phyloP scores from a whole-genome alignment of 495 filamentous ascomycete genomes.

The Amniculicola lignicola region DNA sequence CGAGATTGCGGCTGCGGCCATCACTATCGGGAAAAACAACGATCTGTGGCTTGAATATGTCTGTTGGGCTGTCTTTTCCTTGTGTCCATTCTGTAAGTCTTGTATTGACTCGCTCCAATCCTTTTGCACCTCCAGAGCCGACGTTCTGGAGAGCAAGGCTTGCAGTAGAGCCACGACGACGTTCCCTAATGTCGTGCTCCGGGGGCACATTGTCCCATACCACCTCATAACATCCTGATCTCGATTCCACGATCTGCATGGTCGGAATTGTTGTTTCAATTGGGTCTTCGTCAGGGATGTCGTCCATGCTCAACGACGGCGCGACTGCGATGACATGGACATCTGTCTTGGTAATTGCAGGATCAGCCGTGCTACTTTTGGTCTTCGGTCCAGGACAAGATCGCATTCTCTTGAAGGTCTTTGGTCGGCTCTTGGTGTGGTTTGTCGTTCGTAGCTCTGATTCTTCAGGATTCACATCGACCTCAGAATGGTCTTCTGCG shows the following conservation, averaged over 20 bases:
- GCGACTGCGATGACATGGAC: constrained; percentile 27
- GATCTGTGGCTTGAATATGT: constrained; percentile 21
- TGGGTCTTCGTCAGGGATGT: constrained; percentile 1
- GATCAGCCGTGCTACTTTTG: constrained; percentile 21
- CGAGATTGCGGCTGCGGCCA: neutral
- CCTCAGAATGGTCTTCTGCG: neutral
- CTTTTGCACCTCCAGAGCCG: neutral
- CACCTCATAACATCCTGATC: constrained; percentile 20
- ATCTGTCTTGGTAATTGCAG: constrained; percentile 22
- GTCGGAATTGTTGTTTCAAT: constrained; percentile 17
- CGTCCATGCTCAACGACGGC: constrained; percentile 9
- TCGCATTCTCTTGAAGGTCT: neutral
- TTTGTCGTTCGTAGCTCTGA: too few species aligned
- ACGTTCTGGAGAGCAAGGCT: constrained; percentile 12
- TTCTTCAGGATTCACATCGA: too few species aligned
- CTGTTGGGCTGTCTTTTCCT: neutral
- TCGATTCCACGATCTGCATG: constrained; percentile 31
- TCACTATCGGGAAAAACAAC: constrained; percentile 27
- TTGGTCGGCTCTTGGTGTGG: neutral
- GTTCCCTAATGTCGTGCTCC: neutral
- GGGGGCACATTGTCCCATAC: constrained; percentile 24
- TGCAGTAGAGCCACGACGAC: constrained; percentile 13
- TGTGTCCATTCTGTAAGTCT: constrained; percentile 29
- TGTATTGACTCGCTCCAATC: constrained; percentile 21
- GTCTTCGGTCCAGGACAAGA: neutral